Conservation (phyloP, 495 filamentous ascomycete species). For the Xylaria bambusicola region DNA sequence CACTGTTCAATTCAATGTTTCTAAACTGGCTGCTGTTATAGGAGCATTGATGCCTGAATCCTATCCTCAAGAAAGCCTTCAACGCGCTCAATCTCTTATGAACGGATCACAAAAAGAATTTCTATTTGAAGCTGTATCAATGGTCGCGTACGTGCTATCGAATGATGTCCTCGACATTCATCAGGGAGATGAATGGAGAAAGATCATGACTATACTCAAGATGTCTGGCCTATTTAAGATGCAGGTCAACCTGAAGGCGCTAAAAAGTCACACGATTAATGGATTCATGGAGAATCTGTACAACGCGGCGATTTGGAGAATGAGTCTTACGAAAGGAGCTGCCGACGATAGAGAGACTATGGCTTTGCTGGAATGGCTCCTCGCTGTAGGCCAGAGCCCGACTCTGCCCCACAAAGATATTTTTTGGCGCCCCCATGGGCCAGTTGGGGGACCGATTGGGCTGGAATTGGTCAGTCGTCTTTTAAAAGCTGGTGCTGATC, state of each 20-base stretch:
- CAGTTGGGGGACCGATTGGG: too few species aligned
- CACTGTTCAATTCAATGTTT: not conserved
- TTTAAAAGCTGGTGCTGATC: not conserved
- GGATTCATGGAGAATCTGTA: conserved; percentile 2
- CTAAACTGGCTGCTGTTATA: conserved; percentile 7
- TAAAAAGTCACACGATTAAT: not conserved
- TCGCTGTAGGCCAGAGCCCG: too few species aligned
- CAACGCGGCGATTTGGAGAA: not conserved
- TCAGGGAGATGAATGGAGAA: not conserved
- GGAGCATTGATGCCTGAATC: conserved; percentile 4
- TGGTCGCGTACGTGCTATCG: not conserved
- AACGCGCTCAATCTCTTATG: not conserved
- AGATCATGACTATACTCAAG: not conserved
- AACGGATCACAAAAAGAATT: not conserved
- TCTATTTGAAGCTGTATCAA: not conserved
- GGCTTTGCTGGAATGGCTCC: too few species aligned
- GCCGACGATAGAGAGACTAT: too few species aligned
- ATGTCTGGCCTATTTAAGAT: not conserved
- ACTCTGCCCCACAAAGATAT: too few species aligned
- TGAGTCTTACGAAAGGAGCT: too few species aligned
- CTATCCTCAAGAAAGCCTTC: not conserved
- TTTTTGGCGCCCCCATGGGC: not conserved
- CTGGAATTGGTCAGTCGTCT: too few species aligned
- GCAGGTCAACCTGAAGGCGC: not conserved
- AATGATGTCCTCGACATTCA: not conserved